Conservation (phyloP, 2,329 filamentous ascomycete genomes). For the Ophiostoma tasmaniense region DNA sequence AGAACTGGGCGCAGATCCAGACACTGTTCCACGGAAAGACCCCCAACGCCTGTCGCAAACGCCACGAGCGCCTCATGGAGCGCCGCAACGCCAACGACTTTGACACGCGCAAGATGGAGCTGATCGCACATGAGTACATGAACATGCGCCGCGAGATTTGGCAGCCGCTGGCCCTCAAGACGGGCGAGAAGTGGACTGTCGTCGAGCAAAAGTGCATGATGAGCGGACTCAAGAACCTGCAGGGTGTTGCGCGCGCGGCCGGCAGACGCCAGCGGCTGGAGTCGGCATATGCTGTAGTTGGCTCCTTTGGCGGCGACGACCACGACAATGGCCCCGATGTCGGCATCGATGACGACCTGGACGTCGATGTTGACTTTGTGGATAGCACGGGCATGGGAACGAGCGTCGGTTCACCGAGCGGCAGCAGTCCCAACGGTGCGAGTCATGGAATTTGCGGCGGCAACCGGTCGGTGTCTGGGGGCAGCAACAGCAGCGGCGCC, state of each 20-base stretch:
- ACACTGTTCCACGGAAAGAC: constrained; percentile 67
- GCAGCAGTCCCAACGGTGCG: constrained; percentile 28
- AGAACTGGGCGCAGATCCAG: constrained; percentile 80
- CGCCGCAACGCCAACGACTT: constrained; percentile 66
- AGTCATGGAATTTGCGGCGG: constrained; percentile 22
- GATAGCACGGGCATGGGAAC: constrained; percentile 29
- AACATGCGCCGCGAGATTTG: constrained; percentile 73
- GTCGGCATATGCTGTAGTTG: constrained; percentile 27
- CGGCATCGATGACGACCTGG: constrained; percentile 62
- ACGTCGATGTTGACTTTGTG: constrained; percentile 48
- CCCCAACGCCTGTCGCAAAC: constrained; percentile 78
- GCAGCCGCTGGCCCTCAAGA: constrained; percentile 60
- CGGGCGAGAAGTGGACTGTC: constrained; percentile 77
- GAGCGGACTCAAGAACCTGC: constrained; percentile 73
- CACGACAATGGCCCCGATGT: constrained; percentile 28
- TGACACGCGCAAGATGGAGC: constrained; percentile 66
- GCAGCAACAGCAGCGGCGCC: constrained; percentile 20
- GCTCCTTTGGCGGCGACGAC: constrained; percentile 52
- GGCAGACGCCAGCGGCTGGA: constrained; percentile 56
- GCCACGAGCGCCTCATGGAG: constrained; percentile 77
- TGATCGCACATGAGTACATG: constrained; percentile 71
- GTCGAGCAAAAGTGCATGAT: constrained; percentile 70
- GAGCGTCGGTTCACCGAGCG: constrained; percentile 26
- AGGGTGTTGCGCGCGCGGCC: constrained; percentile 57
- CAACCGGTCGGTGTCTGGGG: constrained; percentile 26